phyloP scores from a whole-genome alignment of 148 eudicot species.

The Rhododendron simsii region DNA sequence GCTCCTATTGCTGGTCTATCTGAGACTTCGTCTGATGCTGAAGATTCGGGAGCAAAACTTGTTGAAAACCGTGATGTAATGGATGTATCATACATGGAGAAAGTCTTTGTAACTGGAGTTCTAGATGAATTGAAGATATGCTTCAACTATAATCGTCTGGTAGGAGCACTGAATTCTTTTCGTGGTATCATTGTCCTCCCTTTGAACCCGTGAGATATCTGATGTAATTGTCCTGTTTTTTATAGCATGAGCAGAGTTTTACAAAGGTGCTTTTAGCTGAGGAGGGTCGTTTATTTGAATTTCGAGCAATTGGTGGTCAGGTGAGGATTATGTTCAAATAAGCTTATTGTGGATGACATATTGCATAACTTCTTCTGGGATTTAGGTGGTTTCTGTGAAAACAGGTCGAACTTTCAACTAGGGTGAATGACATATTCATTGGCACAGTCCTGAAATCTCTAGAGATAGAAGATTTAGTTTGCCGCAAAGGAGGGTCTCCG shows the following conservation, averaged over 20 bases:
- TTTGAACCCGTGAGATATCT: slow-evolving; percentile 7
- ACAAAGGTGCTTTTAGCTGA: slow-evolving; percentile 74
- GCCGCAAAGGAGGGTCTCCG: slow-evolving; percentile 40
- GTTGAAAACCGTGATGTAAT: slow-evolving; percentile 28
- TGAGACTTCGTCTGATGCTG: slow-evolving; percentile 82
- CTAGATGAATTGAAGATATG: slow-evolving; percentile 82
- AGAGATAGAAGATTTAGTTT: slow-evolving; percentile 87
- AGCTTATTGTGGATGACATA: not conserved
- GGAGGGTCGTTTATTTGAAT: slow-evolving; percentile 77
- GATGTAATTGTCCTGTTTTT: not conserved
- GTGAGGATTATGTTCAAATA: slow-evolving; percentile 31
- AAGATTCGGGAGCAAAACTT: slow-evolving; percentile 49
- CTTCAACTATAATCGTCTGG: slow-evolving; percentile 66
- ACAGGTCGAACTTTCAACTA: slow-evolving; percentile 83
- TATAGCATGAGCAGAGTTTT: slow-evolving; percentile 50
- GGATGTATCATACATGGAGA: slow-evolving; percentile 49
- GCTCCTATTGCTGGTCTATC: slow-evolving; percentile 73
- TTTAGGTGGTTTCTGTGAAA: slow-evolving; percentile 15
- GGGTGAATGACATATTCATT: slow-evolving; percentile 77
- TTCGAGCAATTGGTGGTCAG: slow-evolving; percentile 97
- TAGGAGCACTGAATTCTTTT: slow-evolving; percentile 14
- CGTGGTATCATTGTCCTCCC: slow-evolving; percentile 10
- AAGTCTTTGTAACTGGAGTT: slow-evolving; percentile 70
- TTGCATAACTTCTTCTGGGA: slow-evolving; percentile 2
- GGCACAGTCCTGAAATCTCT: slow-evolving; percentile 85